These are phyloP conservation scores for Heritiera fomes DNA, from an alignment of 345 rosid genomes.

Conservation along the genomic window DNA sequence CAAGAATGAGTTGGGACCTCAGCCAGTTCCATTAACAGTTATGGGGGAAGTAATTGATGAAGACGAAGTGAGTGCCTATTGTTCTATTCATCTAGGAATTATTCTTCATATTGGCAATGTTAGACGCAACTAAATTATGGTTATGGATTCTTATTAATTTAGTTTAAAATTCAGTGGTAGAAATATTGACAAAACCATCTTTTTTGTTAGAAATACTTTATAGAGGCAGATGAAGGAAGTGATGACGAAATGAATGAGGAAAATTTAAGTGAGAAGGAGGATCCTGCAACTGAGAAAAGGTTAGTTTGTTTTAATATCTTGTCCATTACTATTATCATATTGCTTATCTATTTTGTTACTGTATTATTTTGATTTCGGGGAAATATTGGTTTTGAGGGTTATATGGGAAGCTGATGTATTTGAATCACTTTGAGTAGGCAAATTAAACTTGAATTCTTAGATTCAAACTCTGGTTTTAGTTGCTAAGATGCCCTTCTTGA, in stretches of 20 bases:
- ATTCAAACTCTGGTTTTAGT: background rate
- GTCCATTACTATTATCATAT: background rate
- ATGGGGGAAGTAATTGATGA: constrained; percentile 58
- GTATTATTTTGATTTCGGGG: background rate
- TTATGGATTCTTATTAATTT: background rate
- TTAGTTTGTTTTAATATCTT: constrained; percentile 20
- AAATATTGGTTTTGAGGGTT: background rate
- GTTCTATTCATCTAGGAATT: background rate
- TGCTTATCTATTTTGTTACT: background rate
- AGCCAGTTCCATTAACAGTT: constrained; percentile 83
- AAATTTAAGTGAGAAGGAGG: constrained; percentile 33
- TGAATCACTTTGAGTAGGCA: background rate
- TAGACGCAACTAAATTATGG: background rate
- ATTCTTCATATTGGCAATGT: background rate
- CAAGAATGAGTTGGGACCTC: constrained; percentile 80
- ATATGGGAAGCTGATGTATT: background rate
- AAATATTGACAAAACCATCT: constrained; percentile 13
- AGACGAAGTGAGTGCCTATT: constrained; percentile 57
- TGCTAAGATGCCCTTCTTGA: background rate
- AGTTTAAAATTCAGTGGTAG: background rate
- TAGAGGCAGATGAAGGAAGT: constrained; percentile 61
- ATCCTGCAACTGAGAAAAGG: constrained; percentile 49
- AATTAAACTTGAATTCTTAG: background rate
- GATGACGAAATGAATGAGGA: constrained; percentile 52
- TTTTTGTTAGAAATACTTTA: constrained; percentile 64